phyloP scores from a whole-genome alignment of 176 grass and related monocot genomes.

The Ampelocalamus luodianensis region DNA sequence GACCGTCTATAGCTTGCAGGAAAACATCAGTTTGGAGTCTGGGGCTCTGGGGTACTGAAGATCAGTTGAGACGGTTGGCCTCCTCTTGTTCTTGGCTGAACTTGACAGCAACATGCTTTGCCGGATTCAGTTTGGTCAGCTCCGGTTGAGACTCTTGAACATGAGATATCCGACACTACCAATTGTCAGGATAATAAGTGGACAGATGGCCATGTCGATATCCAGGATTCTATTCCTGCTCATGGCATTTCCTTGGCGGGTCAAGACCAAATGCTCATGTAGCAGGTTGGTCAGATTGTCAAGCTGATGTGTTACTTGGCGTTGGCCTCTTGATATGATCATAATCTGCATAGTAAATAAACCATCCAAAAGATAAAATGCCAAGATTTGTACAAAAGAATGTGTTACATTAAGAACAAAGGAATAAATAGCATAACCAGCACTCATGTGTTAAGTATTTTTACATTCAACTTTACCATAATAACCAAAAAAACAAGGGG shows the following conservation, averaged over 20 bases:
- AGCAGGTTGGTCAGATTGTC: conserved; percentile 78
- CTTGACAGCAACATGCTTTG: neutral
- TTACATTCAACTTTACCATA: conserved; percentile 1
- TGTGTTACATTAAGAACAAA: neutral
- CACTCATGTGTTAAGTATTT: conserved; percentile 6
- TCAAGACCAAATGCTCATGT: conserved; percentile 66
- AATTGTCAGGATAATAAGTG: conserved; percentile 59
- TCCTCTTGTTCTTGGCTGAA: conserved; percentile 1
- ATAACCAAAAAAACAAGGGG: neutral
- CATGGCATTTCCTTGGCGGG: conserved; percentile 46
- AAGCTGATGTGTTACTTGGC: conserved; percentile 85
- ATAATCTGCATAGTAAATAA: conserved; percentile 60
- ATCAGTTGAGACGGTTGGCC: conserved; percentile 28
- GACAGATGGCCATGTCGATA: conserved; percentile 49
- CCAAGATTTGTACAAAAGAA: conserved; percentile 20
- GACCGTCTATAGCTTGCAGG: conserved; percentile 34
- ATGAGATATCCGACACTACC: conserved; percentile 61
- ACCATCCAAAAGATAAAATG: conserved; percentile 24
- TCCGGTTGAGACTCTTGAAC: conserved; percentile 56
- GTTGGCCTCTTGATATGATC: conserved; percentile 75
- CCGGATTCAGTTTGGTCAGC: conserved; percentile 44
- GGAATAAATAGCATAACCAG: neutral
- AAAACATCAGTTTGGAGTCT: conserved; percentile 35
- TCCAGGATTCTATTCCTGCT: conserved; percentile 51
- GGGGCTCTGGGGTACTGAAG: conserved; percentile 1